A percentile compares a stretch with the other conserved stretches of the same genome.
These are phyloP conservation scores for Phytophthora agathidicida DNA, from an alignment of 352 stramenopile species.

Conservation along the genomic window DNA sequence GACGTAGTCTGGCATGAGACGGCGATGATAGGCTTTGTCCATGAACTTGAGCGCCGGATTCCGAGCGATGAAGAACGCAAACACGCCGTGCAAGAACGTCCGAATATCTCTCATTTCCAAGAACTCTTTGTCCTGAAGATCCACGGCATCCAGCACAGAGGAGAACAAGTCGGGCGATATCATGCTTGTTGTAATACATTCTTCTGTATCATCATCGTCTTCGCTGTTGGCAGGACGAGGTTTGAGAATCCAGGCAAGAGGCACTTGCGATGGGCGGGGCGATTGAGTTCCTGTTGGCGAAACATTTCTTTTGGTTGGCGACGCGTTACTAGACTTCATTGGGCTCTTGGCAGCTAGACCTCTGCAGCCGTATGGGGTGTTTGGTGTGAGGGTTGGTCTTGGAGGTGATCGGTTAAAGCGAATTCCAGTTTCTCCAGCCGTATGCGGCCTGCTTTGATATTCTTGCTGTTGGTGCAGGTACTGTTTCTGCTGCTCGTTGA, in stretches of 20 bases:
- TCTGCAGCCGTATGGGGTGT: slow-evolving; percentile 29
- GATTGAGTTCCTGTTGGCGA: neutral
- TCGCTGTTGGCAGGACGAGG: slow-evolving; percentile 2
- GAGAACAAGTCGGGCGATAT: slow-evolving; percentile 52
- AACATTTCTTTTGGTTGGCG: slow-evolving; percentile 11
- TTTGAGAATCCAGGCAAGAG: slow-evolving; percentile 33
- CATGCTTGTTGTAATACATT: neutral
- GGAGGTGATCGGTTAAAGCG: slow-evolving; percentile 32
- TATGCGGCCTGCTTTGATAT: slow-evolving; percentile 11
- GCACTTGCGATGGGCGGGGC: slow-evolving; percentile 30
- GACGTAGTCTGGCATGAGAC: slow-evolving; percentile 56
- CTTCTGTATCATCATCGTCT: slow-evolving; percentile 15
- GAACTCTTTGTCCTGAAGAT: slow-evolving; percentile 49
- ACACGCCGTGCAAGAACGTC: slow-evolving; percentile 54
- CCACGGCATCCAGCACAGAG: slow-evolving; percentile 43
- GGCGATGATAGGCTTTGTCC: slow-evolving; percentile 65
- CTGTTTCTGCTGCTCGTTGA: slow-evolving; percentile 25
- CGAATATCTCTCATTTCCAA: slow-evolving; percentile 49
- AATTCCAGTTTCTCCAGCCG: slow-evolving; percentile 15
- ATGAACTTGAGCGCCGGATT: slow-evolving; percentile 59
- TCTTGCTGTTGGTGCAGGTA: slow-evolving; percentile 18
- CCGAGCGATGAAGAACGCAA: slow-evolving; percentile 60
- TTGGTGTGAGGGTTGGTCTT: slow-evolving; percentile 14
- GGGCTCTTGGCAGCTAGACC: slow-evolving; percentile 14
- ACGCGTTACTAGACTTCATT: slow-evolving; percentile 6